A percentile compares a stretch with the other conserved stretches of the same genome.
Conservation (phyloP, 225 moss, liverwort and hornwort species). For the Sphagnum tenellum region DNA sequence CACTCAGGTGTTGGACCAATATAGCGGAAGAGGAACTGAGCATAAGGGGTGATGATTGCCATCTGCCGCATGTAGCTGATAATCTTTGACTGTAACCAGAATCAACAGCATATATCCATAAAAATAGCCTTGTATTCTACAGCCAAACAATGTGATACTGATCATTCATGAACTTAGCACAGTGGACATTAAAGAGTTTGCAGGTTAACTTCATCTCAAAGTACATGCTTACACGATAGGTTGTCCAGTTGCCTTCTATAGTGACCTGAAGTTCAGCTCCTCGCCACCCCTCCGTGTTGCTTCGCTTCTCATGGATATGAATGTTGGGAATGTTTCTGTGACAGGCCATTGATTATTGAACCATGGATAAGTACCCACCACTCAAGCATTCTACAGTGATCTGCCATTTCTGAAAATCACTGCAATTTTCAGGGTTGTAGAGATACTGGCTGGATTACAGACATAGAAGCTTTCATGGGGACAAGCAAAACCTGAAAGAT, state of each 20-base stretch:
- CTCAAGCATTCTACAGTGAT: not conserved
- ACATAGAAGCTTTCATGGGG: too few species aligned
- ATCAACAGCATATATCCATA: slow-evolving; percentile 12
- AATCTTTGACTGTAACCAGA: slow-evolving; percentile 67
- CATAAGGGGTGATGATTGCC: slow-evolving; percentile 96
- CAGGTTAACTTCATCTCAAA: too few species aligned
- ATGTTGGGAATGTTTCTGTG: slow-evolving; percentile 88
- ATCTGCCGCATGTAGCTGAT: slow-evolving; percentile 97
- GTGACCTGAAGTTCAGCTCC: slow-evolving; percentile 98
- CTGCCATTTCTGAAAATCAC: not conserved
- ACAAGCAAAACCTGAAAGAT: too few species aligned
- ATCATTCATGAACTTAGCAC: too few species aligned
- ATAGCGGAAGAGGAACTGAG: slow-evolving; percentile 81
- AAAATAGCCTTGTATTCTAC: too few species aligned
- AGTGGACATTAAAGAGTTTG: too few species aligned
- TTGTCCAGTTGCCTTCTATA: slow-evolving; percentile 95
- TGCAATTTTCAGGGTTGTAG: too few species aligned
- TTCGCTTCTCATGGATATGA: slow-evolving; percentile 78
- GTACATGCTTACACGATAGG: slow-evolving; percentile 60
- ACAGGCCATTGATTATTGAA: not conserved
- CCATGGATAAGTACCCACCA: too few species aligned
- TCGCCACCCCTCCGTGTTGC: slow-evolving; percentile 72
- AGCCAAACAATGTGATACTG: too few species aligned
- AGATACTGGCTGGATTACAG: too few species aligned
- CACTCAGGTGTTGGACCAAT: slow-evolving; percentile 87